A percentile compares a stretch with the other conserved stretches of the same genome.
Conservation (phyloP, 768 basidiomycete species). For the Kwoniella mangroviensis region DNA sequence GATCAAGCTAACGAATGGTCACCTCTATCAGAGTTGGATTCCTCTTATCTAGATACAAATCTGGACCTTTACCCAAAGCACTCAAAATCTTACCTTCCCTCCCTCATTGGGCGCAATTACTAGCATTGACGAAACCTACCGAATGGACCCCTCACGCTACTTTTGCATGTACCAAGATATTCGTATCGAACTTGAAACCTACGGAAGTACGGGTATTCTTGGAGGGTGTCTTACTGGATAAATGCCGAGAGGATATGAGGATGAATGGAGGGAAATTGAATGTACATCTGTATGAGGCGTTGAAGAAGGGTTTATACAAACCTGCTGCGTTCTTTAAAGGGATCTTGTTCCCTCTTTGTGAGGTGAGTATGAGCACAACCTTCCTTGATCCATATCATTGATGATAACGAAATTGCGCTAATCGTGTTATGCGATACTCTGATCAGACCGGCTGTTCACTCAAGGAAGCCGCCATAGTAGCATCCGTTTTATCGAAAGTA, state of each 20-base stretch:
- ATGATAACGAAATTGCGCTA: not conserved
- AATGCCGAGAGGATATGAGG: conserved; percentile 84
- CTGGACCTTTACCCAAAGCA: conserved; percentile 90
- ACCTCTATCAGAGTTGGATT: conserved; percentile 72
- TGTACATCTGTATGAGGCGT: conserved; percentile 89
- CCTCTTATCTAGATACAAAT: conserved; percentile 85
- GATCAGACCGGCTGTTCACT: conserved; percentile 77
- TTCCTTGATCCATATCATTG: too few species aligned
- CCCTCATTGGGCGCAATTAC: conserved; percentile 91
- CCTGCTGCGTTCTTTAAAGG: conserved; percentile 99
- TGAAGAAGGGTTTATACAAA: conserved; percentile 91
- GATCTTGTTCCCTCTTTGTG: conserved; percentile 90
- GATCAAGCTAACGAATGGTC: not conserved
- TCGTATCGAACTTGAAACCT: conserved; percentile 96
- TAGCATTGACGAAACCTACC: conserved; percentile 89
- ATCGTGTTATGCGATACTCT: not conserved
- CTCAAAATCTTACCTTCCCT: conserved; percentile 98
- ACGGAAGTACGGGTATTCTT: conserved; percentile 90
- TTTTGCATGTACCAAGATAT: conserved; percentile 89
- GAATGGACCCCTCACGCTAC: conserved; percentile 96
- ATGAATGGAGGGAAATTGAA: conserved; percentile 80
- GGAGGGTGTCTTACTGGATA: conserved; percentile 86
- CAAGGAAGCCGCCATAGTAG: conserved; percentile 92
- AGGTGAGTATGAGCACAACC: conserved; percentile 63
- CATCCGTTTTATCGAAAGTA: conserved; percentile 84